Conservation (phyloP, 2,329 filamentous ascomycete genomes). For the Monosporascus cannonballus region DNA sequence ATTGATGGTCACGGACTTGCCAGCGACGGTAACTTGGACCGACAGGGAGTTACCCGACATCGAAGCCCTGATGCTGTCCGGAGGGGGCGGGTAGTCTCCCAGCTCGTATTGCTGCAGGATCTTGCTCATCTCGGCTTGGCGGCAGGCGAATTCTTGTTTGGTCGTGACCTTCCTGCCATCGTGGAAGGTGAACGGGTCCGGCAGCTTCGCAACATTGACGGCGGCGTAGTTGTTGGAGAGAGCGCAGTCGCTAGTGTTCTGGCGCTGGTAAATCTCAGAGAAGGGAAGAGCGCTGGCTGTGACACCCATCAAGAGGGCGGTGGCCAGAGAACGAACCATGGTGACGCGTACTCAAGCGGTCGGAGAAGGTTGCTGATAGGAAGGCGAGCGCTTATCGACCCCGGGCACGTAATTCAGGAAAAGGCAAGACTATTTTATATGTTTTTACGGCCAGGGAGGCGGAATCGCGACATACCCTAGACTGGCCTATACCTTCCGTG, state of each 20-base stretch:
- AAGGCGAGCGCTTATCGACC: conserved; percentile 1
- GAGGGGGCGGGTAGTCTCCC: conserved; percentile 39
- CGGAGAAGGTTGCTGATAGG: conserved; percentile 1
- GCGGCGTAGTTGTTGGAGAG: conserved; percentile 27
- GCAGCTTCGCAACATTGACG: conserved; percentile 32
- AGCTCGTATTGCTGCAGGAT: conserved; percentile 46
- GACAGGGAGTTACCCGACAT: conserved; percentile 36
- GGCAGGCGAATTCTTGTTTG: conserved; percentile 42
- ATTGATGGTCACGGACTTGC: conserved; percentile 39
- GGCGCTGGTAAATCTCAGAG: conserved; percentile 30
- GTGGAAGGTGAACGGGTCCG: conserved; percentile 42
- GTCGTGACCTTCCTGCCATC: conserved; percentile 37
- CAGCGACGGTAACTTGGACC: conserved; percentile 37
- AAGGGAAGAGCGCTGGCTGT: conserved; percentile 23
- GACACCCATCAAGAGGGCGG: conserved; percentile 27
- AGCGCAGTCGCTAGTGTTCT: conserved; percentile 29
- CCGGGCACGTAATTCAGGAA: not conserved
- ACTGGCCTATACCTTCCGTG: not conserved
- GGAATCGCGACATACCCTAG: not conserved
- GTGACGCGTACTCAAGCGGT: conserved; percentile 6
- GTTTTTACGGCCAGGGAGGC: not conserved
- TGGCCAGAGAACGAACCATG: conserved; percentile 20
- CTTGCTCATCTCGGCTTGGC: conserved; percentile 40
- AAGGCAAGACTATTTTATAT: not conserved
- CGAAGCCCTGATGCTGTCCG: conserved; percentile 39